A percentile compares a stretch with the other conserved stretches of the same genome.
phyloP scores from a whole-genome alignment of 345 rosid species.

The Streptanthus diversifolius region DNA sequence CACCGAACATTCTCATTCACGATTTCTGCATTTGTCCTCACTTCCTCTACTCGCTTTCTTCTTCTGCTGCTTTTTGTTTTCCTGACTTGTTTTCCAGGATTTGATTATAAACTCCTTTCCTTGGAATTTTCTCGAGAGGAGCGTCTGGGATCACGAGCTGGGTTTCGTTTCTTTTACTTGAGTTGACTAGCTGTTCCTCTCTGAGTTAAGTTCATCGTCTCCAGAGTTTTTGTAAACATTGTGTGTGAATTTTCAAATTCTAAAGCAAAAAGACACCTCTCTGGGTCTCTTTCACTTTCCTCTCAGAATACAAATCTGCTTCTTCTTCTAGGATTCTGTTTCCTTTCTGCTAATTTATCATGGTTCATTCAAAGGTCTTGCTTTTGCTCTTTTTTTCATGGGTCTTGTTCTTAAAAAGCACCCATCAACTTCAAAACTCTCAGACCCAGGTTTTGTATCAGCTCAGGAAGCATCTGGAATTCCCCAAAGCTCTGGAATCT shows the following conservation, averaged over 20 bases:
- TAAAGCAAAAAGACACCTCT: neutral
- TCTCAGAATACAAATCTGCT: slow-evolving; percentile 14
- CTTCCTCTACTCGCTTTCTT: neutral
- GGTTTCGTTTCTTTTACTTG: slow-evolving; percentile 16
- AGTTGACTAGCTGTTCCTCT: slow-evolving; percentile 16
- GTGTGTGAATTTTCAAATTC: neutral
- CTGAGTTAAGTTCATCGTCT: neutral
- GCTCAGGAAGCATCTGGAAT: slow-evolving; percentile 79
- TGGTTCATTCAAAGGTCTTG: slow-evolving; percentile 40
- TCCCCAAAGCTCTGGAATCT: slow-evolving; percentile 58
- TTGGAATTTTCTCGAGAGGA: slow-evolving; percentile 16
- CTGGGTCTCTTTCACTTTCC: slow-evolving; percentile 25
- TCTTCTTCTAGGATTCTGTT: slow-evolving; percentile 23
- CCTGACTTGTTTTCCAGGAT: neutral
- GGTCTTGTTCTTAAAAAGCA: slow-evolving; percentile 36
- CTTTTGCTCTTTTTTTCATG: slow-evolving; percentile 42
- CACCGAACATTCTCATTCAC: slow-evolving; percentile 26
- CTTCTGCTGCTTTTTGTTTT: neutral
- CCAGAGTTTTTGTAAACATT: slow-evolving; percentile 1
- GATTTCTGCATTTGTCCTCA: slow-evolving; percentile 17
- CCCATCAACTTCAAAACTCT: slow-evolving; percentile 55
- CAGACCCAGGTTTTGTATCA: slow-evolving; percentile 67
- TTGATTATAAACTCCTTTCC: slow-evolving; percentile 1
- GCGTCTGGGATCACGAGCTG: slow-evolving; percentile 34
- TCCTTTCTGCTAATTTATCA: slow-evolving; percentile 26